Base-by-base conservation (phyloP, 2,329 filamentous ascomycete genomes). In the Eutypa lata region DNA sequence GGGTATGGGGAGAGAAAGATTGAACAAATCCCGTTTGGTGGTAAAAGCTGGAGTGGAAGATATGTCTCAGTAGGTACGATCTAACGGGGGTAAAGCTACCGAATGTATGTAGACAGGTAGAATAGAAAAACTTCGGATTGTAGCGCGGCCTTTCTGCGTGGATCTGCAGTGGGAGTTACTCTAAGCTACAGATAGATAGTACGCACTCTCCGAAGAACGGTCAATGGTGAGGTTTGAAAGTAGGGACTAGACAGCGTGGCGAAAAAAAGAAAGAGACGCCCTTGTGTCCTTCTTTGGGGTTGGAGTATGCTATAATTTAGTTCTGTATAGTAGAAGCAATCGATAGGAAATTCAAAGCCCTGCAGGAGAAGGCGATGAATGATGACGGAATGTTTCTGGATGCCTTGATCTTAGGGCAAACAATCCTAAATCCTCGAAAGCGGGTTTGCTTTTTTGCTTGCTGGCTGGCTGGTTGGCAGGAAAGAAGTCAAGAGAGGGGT, bases 401-500 rank as follows among this genome's bases (percentile, higher is more conserved):
- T 38, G 35, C 35, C 35, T 38, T 16, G 35, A 38, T 5, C n/a
- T 16, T 38, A 16, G n/a, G 35, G 35, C 35, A 38, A 16, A 18
- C 26, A 31, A 31, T 31, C 26, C 26, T 5, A 10, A 31, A 31
- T 31, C 26, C 26, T 6, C 26, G 26, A 31, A 10, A 5, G 26
- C 10, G 26, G 26, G 38, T 19, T 11, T 42, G 19, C 38, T 18
- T n/a, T 8, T 18, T 38, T n/a, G 1, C 38, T 42, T 13, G 5
- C 16, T 4, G 19, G 38, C 10, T 7, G 19, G 38, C 10, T 18
- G 38, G 38, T 6, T 7, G 19, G 38, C 10, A 11, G 38, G 61
- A 63, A 60, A 61, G 65, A 68, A 68, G 57, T 61, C 49, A 54
- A 65, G 62, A 63, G 64, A 66, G 63, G 61, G 60, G 62, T 57